Evolutionary conservation across 202 grass and related monocot species (phyloP).

Genomic region (Carex arenaria): DNA sequence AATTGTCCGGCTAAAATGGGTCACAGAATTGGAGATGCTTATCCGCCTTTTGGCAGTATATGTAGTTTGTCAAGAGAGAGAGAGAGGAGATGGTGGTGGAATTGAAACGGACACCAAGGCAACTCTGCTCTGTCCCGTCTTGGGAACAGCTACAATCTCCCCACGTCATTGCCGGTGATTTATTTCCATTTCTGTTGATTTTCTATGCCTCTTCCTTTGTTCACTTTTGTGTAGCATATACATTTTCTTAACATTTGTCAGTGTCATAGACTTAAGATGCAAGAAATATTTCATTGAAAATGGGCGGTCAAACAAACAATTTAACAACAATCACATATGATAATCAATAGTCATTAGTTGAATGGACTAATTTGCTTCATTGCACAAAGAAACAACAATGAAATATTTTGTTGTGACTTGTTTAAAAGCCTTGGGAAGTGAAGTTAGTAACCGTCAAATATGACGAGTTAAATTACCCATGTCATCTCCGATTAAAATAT

Average conservation of each 20-base stretch:
- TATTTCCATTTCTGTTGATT: not conserved
- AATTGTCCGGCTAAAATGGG: not conserved
- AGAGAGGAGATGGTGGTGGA: not conserved
- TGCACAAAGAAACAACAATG: not conserved
- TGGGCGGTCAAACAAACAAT: not conserved
- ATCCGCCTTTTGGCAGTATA: conserved; percentile 13
- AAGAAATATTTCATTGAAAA: too few species aligned
- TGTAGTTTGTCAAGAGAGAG: not conserved
- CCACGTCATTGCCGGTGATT: conserved; percentile 9
- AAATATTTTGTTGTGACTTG: not conserved
- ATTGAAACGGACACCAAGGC: not conserved
- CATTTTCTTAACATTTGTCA: not conserved
- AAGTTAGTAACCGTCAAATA: not conserved
- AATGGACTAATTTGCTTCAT: not conserved
- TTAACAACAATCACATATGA: not conserved
- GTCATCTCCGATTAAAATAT: not conserved
- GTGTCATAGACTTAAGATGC: too few species aligned
- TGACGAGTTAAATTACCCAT: not conserved
- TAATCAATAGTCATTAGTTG: not conserved
- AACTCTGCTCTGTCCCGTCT: conserved; percentile 5
- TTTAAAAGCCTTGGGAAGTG: not conserved
- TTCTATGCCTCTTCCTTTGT: not conserved
- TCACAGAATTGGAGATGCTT: conserved; percentile 11
- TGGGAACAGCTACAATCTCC: conserved; percentile 8
- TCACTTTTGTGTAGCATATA: not conserved